These are phyloP conservation scores for Viola pubescens DNA, from an alignment of 441 rosid species.

Conservation along the genomic window DNA sequence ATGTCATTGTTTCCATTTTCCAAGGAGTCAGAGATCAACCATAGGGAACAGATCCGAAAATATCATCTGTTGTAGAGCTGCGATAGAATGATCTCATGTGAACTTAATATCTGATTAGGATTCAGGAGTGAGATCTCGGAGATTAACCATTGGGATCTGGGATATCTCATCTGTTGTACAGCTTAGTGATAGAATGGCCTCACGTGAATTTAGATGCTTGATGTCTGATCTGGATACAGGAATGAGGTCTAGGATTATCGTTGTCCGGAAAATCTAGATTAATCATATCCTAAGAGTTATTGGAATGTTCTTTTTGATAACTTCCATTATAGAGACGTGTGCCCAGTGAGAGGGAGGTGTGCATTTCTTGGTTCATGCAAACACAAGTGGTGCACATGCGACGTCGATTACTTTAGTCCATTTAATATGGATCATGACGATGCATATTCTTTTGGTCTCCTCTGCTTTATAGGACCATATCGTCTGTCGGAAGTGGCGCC, in stretches of 20 bases:
- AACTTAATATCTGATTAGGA: no score
- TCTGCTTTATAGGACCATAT: not conserved
- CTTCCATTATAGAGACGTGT: constrained; percentile 15
- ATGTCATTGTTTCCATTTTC: no score
- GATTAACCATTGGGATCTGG: not conserved
- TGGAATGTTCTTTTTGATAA: constrained; percentile 2
- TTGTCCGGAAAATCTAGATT: not conserved
- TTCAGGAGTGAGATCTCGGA: no score
- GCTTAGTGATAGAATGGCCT: not conserved
- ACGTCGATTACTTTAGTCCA: constrained; percentile 11
- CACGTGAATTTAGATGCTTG: constrained; percentile 12
- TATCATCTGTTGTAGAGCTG: no score
- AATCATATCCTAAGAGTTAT: not conserved
- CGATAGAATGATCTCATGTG: no score
- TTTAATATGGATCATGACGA: constrained; percentile 2
- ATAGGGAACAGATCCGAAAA: no score
- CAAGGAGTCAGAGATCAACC: no score
- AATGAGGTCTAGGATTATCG: constrained; percentile 1
- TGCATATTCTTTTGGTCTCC: not conserved
- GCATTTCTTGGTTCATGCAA: constrained; percentile 7
- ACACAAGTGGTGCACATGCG: constrained; percentile 24
- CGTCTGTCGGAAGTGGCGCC: not conserved
- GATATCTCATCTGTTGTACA: not conserved
- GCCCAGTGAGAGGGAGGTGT: constrained; percentile 13
- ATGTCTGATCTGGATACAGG: not conserved